Percentiles rank a stretch among this genome's conserved stretches.
Evolutionary conservation across 768 basidiomycete species (phyloP).

Genomic region (Agaricus sinodeliciosus): DNA sequence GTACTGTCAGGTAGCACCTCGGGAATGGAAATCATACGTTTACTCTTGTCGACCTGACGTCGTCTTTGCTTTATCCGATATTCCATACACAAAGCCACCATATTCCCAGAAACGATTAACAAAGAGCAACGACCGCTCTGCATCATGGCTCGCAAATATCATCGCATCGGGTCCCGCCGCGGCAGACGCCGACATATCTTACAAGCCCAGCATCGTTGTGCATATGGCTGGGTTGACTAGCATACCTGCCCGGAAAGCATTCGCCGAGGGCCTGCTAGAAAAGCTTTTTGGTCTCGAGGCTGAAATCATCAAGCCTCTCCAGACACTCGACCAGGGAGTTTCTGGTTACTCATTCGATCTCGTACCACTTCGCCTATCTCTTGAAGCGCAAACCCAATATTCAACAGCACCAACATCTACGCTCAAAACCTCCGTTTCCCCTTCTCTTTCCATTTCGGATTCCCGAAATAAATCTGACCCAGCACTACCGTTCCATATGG

Average conservation of each 20-base stretch:
- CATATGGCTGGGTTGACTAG: constrained; percentile 62
- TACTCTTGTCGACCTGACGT: constrained; percentile 58
- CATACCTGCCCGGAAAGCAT: constrained; percentile 52
- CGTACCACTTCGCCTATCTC: constrained; percentile 33
- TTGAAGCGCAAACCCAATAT: constrained; percentile 16
- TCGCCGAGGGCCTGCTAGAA: constrained; percentile 53
- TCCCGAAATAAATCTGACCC: constrained; percentile 3
- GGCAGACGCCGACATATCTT: not conserved
- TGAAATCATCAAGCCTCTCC: constrained; percentile 41
- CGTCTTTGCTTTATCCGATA: constrained; percentile 65
- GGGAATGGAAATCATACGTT: constrained; percentile 51
- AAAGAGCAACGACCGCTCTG: constrained; percentile 68
- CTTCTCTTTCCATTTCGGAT: not conserved
- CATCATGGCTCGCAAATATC: constrained; percentile 54
- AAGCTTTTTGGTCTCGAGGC: constrained; percentile 49
- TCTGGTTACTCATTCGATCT: constrained; percentile 70
- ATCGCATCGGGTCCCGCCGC: constrained; percentile 23
- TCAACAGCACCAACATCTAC: too few relatives aligned
- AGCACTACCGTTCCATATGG: constrained; percentile 9
- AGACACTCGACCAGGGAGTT: constrained; percentile 61
- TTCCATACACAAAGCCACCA: constrained; percentile 55
- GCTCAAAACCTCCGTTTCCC: not conserved
- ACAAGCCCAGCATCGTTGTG: constrained; percentile 38
- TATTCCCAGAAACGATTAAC: constrained; percentile 74
- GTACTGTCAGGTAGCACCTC: constrained; percentile 39